phyloP scores from a whole-genome alignment of 139 green algal species.

The Pleodorina starrii region DNA sequence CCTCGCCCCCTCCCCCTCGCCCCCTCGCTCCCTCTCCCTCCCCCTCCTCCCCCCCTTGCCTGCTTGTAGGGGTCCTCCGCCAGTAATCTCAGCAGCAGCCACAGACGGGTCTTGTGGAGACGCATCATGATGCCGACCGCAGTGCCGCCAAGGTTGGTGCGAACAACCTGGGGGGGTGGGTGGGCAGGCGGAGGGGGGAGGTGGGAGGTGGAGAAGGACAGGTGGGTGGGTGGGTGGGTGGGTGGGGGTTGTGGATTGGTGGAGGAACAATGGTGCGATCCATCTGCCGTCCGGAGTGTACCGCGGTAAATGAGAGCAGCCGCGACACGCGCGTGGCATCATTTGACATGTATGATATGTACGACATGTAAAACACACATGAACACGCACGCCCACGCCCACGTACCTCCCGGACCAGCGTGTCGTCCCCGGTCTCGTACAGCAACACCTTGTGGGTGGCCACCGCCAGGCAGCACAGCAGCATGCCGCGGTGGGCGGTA shows the following conservation, averaged over 20 bases:
- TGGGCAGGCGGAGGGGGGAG: too few relatives aligned
- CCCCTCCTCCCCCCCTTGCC: not conserved
- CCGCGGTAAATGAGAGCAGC: too few relatives aligned
- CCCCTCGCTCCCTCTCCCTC: not conserved
- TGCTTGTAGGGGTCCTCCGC: constrained; percentile 58
- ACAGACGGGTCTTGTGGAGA: constrained; percentile 57
- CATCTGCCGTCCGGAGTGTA: too few relatives aligned
- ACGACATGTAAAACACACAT: too few relatives aligned
- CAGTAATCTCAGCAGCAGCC: constrained; percentile 52
- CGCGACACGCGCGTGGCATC: too few relatives aligned
- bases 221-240: too few relatives aligned
- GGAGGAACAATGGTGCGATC: too few relatives aligned
- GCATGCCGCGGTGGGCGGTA: constrained; percentile 45
- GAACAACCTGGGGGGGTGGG: constrained; percentile 52
- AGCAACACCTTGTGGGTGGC: constrained; percentile 58
- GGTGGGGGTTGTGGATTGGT: too few relatives aligned
- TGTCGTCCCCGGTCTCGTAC: constrained; percentile 57
- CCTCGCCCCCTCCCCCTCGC: not conserved
- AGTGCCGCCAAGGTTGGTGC: constrained; percentile 61
- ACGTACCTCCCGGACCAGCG: constrained; percentile 41
- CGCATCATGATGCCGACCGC: constrained; percentile 54
- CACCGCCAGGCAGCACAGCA: constrained; percentile 59
- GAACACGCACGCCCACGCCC: too few relatives aligned
- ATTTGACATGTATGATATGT: too few relatives aligned
- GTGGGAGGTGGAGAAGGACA: too few relatives aligned